Evolutionary conservation across 768 basidiomycete species (phyloP), one percentile per base, ranked within the genome.

Genomic region (Kwoniella botswanensis): DNA sequence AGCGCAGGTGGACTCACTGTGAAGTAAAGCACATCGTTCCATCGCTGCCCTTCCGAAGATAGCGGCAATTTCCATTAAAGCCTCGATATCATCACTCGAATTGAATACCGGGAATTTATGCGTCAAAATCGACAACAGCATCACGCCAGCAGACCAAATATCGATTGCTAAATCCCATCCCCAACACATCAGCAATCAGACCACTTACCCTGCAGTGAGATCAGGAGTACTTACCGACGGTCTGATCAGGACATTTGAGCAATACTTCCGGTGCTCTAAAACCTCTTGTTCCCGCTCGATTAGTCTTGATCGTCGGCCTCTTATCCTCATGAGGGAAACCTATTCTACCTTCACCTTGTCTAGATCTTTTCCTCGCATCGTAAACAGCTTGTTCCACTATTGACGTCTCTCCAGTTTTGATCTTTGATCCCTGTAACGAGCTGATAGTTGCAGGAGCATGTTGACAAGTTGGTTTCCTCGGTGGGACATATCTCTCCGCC

Each of bases 241-340:
- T 90, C 84, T 99, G 97, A 76, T 93, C 91, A 3, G 89, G 89
- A 76, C 97, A 99, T 83, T 98, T 99, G 52, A 99, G 82, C 46
- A 99, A 84, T 2, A 99, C 96, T 78, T 99, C 97, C 0, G 97
- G 97, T 1, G 97, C 94, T 68, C 97, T 89, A 82, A 99, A 99
- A 0, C 97, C 97, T 77, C 97, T 86, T 13, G 97, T 99, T 3
- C 97, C 97, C 1, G 97, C 97, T 59, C 97, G 89, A 80, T 98
- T 98, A 2, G 97, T 94, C 82, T 95, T 95, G 63, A 93, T 91
- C 50, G 87, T 86, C 1, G 93, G 92, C 74, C 82, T 64, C 62
- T 80, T 82, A 57, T 84, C 82, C 18, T 82, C 81, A 21, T 78
- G 71, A 21, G 71, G 77, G 42, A 83, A 81, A 0, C 83, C 83